Conservation (phyloP, 805 yeast genomes). For the Cyberlindnera mrakii region DNA sequence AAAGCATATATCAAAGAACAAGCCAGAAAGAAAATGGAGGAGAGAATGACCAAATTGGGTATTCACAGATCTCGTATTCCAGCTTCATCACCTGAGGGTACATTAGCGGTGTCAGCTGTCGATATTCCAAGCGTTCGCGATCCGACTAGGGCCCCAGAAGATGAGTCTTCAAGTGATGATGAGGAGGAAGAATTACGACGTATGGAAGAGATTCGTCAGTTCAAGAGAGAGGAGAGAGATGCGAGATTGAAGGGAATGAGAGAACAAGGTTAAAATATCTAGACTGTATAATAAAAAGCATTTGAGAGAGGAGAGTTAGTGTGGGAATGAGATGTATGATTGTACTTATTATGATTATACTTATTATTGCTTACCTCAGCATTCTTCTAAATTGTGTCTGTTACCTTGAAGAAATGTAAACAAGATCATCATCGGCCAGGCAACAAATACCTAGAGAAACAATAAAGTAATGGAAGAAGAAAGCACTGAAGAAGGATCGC, state of each 20-base stretch:
- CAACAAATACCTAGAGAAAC: no score
- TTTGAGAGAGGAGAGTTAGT: no score
- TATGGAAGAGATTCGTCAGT: slow-evolving; percentile 33
- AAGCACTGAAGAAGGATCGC: no score
- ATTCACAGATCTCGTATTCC: slow-evolving; percentile 24
- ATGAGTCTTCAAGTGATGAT: slow-evolving; percentile 25
- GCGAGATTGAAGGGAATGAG: slow-evolving; percentile 32
- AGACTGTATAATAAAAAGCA: no score
- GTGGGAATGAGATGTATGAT: no score
- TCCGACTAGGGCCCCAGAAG: not conserved
- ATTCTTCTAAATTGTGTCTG: no score
- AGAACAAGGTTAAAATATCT: no score
- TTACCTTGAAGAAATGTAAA: not conserved
- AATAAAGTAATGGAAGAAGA: no score
- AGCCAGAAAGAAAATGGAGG: slow-evolving; percentile 74
- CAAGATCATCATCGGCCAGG: not conserved
- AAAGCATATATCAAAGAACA: slow-evolving; percentile 76
- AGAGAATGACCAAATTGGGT: slow-evolving; percentile 57
- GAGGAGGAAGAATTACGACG: slow-evolving; percentile 45
- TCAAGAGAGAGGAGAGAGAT: slow-evolving; percentile 51
- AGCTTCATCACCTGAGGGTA: not conserved
- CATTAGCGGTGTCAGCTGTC: slow-evolving; percentile 2
- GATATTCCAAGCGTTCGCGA: not conserved
- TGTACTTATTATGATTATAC: no score
- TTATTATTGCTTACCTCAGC: no score